These are phyloP conservation scores for Pseudogymnoascus sp. DNA, from an alignment of 2,329 filamentous ascomycete genomes.

Conservation along the genomic window DNA sequence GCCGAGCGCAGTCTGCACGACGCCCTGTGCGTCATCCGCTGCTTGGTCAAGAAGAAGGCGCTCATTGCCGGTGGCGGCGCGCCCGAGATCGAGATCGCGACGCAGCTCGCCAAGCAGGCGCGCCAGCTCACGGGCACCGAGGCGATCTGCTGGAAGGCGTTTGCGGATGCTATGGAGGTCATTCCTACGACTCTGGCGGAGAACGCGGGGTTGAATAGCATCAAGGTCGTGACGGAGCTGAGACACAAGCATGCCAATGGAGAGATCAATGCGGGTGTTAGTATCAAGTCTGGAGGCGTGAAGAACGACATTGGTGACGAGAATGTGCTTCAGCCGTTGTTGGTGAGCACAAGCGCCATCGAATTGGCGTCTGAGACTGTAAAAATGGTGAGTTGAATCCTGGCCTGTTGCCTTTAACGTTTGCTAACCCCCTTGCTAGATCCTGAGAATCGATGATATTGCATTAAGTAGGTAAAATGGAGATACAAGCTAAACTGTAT, in stretches of 20 bases:
- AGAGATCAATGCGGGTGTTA: slow-evolving; percentile 92
- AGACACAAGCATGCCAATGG: slow-evolving; percentile 90
- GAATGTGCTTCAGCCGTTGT: slow-evolving; percentile 89
- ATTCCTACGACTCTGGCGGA: slow-evolving; percentile 94
- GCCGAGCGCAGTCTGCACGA: slow-evolving; percentile 95
- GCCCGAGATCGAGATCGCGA: slow-evolving; percentile 91
- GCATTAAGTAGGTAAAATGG: slow-evolving; percentile 49
- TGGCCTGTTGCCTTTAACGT: not conserved
- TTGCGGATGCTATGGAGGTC: slow-evolving; percentile 94
- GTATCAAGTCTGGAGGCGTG: slow-evolving; percentile 95
- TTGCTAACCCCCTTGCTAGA: slow-evolving; percentile 22
- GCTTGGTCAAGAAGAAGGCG: slow-evolving; percentile 98
- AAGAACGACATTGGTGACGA: slow-evolving; percentile 96
- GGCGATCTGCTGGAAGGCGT: slow-evolving; percentile 97
- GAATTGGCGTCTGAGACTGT: slow-evolving; percentile 97
- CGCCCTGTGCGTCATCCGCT: slow-evolving; percentile 93
- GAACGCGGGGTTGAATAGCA: slow-evolving; percentile 95
- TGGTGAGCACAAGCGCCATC: slow-evolving; percentile 96
- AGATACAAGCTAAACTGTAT: slow-evolving; percentile 8
- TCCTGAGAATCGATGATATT: slow-evolving; percentile 60
- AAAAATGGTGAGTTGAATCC: slow-evolving; percentile 56
- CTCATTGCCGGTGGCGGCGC: slow-evolving; percentile 94
- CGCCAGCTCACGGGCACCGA: slow-evolving; percentile 84
- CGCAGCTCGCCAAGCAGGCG: slow-evolving; percentile 72
- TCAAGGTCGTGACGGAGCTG: slow-evolving; percentile 96